phyloP scores from a whole-genome alignment of 192 early-diverging fungal species.

The Entomortierella beljakovae region DNA sequence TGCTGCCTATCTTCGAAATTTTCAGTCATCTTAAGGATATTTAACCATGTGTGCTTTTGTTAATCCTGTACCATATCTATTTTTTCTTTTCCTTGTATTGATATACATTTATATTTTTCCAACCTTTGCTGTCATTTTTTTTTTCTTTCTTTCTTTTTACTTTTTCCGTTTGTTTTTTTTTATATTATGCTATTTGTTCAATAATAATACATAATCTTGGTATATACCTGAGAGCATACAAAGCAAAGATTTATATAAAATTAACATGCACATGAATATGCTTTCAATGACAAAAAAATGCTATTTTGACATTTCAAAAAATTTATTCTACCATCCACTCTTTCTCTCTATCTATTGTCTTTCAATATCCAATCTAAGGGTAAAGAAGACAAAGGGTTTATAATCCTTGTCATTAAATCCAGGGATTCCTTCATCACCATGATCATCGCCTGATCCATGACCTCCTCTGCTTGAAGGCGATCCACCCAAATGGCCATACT shows the following conservation, averaged over 20 bases:
- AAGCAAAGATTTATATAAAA: background rate
- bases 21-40: background rate
- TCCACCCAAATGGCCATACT: conserved; percentile 90
- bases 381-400: conserved; percentile 89
- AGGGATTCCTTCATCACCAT: conserved; percentile 80
- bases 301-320: background rate
- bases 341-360: conserved; percentile 36
- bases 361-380: conserved; percentile 65
- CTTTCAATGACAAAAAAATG: background rate
- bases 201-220: background rate
- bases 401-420: conserved; percentile 96
- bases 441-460: conserved; percentile 30
- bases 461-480: conserved; percentile 57
- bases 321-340: background rate
- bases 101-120: too few species aligned
- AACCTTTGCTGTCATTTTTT: background rate
- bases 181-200: background rate
- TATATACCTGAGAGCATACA: background rate
- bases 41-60: too few species aligned
- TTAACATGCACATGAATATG: background rate
- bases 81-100: too few species aligned
- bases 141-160: background rate
- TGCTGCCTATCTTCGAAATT: background rate
- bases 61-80: too few species aligned
- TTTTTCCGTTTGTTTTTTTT: too few species aligned